These are phyloP conservation scores for Verticillium tricorpus DNA, from an alignment of 2,329 filamentous ascomycete genomes.

Conservation along the genomic window DNA sequence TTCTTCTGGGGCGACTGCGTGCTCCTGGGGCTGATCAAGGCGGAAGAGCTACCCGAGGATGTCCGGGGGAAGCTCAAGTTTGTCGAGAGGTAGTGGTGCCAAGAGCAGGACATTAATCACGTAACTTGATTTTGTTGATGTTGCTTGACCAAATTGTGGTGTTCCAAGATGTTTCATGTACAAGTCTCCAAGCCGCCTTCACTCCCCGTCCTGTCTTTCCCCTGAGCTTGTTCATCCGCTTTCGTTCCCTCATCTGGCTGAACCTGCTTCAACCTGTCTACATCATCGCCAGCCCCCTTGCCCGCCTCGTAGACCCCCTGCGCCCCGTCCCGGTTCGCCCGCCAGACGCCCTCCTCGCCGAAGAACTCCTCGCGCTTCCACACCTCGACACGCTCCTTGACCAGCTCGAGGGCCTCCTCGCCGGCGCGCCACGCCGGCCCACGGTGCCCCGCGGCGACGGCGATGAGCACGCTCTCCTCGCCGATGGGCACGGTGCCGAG, in stretches of 20 bases:
- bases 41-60: slow-evolving; percentile 71
- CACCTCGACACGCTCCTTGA: slow-evolving; percentile 85
- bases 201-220: too few relatives aligned
- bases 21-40: slow-evolving; percentile 66
- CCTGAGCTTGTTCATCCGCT: not conserved
- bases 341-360: slow-evolving; percentile 75
- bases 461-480: slow-evolving; percentile 91
- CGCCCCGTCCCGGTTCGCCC: slow-evolving; percentile 74
- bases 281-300: not conserved
- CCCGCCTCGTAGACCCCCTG: not conserved
- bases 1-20: slow-evolving; percentile 95
- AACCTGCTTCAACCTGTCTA: not conserved
- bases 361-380: slow-evolving; percentile 93
- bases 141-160: too few relatives aligned
- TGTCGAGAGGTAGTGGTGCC: slow-evolving; percentile 51
- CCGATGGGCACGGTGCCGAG: slow-evolving; percentile 81
- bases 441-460: slow-evolving; percentile 78
- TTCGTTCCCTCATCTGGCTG: not conserved
- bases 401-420: slow-evolving; percentile 82
- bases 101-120: too few relatives aligned
- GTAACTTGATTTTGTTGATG: too few relatives aligned
- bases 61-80: slow-evolving; percentile 63
- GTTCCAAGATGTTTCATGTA: too few relatives aligned
- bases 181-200: too few relatives aligned
- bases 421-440: slow-evolving; percentile 82